Base-by-base conservation (phyloP, 129 eudicot genomes). In the Tanacetum coccineum region DNA sequence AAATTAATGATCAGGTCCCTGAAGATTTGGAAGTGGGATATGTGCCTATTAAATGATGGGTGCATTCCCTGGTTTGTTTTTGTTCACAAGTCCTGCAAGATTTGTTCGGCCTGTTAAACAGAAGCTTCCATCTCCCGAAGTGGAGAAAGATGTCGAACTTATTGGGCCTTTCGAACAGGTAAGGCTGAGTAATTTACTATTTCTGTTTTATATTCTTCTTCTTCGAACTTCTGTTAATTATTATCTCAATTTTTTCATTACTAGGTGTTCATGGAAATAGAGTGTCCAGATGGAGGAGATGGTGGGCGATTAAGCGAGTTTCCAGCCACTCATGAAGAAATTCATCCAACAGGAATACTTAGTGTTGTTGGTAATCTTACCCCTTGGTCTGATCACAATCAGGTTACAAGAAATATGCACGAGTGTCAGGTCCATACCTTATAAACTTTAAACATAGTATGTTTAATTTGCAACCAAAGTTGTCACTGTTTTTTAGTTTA, bases 151-250 rank as follows among this genome's bases (percentile, higher is more conserved):
- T 53, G 80, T 88, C 68, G 98, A 93, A 80, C 91, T 82, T 28
- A 86, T 88, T 77, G 98, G 98, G 3, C 96, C 98, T 6, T 86
- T 88, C 76, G 98, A 93, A 76, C 98, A 93, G 92, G 98, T 88
- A 56, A 50, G 9, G 36, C 28, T 13, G 39, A 32, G 39, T 32
- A 32, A 32, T 32, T 30, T 26, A 26, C 30, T 26, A 26, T 26
- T 26, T 26, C 30, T 26, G 4, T 26, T 32, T 32, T 32, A 32
- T 32, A 32, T 32, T 32, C 5, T 4, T 32, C 6, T 32, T 32
- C 39, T 32, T 32, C 9, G 39, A 32, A 32, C 1, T 32, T 32
- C 5, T 32, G 39, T 32, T 32, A 32, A 32, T 45, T 2, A 7
- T 28, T 49, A 9, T 59, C 26, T 21, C 8, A 59, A 59, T 4